Evolutionary conservation across 345 rosid genomes (phyloP), one percentile per base, ranked within the genome.

Genomic region (Populus deltoides): DNA sequence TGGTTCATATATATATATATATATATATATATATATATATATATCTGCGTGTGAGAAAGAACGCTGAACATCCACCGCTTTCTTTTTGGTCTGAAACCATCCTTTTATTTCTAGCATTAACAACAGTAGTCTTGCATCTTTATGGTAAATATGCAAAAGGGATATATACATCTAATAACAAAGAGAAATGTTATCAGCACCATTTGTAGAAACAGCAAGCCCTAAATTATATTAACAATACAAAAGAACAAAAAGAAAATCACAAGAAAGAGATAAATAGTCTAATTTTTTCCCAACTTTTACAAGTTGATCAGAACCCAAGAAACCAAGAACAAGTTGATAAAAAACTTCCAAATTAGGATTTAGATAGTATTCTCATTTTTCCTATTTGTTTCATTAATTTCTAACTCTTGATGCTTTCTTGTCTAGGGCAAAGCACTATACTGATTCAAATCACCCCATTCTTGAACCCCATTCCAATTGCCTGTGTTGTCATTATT

Each of bases 391-490:
- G 25, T 70, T 35, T 66, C 49, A 17, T 47, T 22, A 24, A 8
- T 38, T 71, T 63, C 11, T 81, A 78, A 77, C 81, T 78, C 77
- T 49, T 71, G 22, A 69, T 61, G 62, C 74, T 38, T 45, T 6
- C 36, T 53, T 29, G 33, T 76, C 82, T 86, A 88, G 81, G 92
- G 92, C 81, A 88, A 82, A 75, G 80, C 69, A 75, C 78, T 86
- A 65, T 77, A 86, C 31, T 81, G 92, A 77, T 83, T 83, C 86
- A 83, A 78, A 75, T 87, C 87, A 63, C 80, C 73, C 89, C 89
- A 87, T 25, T 82, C 82, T 78, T 80, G 88, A 78, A 80, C 84
- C 12, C 82, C 84, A 75, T 76, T 79, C 88, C 89, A 83, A 81
- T 82, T 78, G 73, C 57, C 57, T 63, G 75, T 36, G 77, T 77